Evolutionary conservation across 495 filamentous ascomycete genomes (phyloP), one percentile per base, ranked within the genome.

Genomic region (Penicillium simplicissimum): DNA sequence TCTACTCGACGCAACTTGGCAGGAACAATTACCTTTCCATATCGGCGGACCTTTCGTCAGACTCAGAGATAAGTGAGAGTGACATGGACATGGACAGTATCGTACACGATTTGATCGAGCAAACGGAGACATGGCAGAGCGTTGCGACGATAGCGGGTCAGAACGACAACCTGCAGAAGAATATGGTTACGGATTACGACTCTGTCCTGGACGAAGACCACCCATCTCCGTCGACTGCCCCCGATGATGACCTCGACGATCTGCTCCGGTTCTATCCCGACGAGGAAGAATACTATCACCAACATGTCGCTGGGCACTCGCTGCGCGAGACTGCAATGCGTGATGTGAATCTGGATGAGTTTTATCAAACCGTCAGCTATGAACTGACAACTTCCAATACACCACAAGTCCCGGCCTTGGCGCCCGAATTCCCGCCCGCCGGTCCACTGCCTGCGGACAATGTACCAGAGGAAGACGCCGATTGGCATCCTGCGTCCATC

Each of bases 211-310:
- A 56, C 28, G 64, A 65, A 13, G 31, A 65, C 8, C 48, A 52
- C 5, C 25, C 64, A 0, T 67, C 68, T 8, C 62, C 67, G 0
- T 53, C 64, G 2, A 56, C 64, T 0, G 43, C 48, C 0, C 51
- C 60, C 4, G 70, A 75, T 40, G 63, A 73, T 52, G 74, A 79
- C 14, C 56, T 67, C 1, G 72, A 74, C 47, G 74, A 81, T 28
- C 66, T 73, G 34, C 62, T 71, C 25, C 71, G 66, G 35, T 81
- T 79, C 35, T 79, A 81, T 55, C 66, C 70, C 8, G 74, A 72
- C 21, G 68, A 74, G 34, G 67, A 65, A 21, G 62, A 67, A 19
- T 65, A 61, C 38, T 69, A 73, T 15, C 61, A 62, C 28, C 63
- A 66, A 25, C 48, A 55, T 28, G 55, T 64, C 21, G 23, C 40